These are phyloP conservation scores for Stagonosporopsis cucurbitacearum DNA, from an alignment of 2,329 filamentous ascomycete species.

Conservation along the genomic window DNA sequence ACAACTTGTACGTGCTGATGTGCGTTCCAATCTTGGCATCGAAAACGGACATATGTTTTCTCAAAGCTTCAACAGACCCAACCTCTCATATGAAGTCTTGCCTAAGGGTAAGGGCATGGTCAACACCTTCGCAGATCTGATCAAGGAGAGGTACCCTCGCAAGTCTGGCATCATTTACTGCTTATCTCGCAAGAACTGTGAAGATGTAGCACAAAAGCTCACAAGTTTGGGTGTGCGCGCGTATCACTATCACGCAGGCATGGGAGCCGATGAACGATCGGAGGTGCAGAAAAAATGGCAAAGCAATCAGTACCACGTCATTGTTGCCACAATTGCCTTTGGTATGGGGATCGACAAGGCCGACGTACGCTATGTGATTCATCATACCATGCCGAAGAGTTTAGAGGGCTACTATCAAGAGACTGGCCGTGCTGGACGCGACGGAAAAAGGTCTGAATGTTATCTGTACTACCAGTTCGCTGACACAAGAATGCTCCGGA, in stretches of 20 bases:
- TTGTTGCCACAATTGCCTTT: conserved; percentile 97
- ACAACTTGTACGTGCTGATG: conserved; percentile 87
- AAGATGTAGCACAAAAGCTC: conserved; percentile 77
- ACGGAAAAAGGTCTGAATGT: conserved; percentile 85
- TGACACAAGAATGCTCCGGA: conserved; percentile 75
- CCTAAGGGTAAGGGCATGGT: conserved; percentile 69
- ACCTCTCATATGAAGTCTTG: conserved; percentile 86
- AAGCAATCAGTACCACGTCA: conserved; percentile 77
- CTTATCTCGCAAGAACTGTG: conserved; percentile 81
- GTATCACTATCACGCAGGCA: conserved; percentile 83
- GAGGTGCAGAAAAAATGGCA: conserved; percentile 84
- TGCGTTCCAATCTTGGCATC: conserved; percentile 90
- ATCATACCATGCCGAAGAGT: conserved; percentile 91
- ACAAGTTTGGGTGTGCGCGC: conserved; percentile 71
- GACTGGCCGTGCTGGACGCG: conserved; percentile 90
- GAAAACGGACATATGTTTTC: conserved; percentile 77
- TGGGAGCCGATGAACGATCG: conserved; percentile 72
- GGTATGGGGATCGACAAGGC: conserved; percentile 99
- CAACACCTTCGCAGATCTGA: conserved; percentile 66
- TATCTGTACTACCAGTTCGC: conserved; percentile 86
- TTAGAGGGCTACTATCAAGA: conserved; percentile 98
- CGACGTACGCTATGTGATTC: conserved; percentile 94
- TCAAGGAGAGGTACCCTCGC: conserved; percentile 70
- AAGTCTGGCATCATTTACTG: conserved; percentile 94
- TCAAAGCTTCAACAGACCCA: conserved; percentile 97